Evolutionary conservation across 345 rosid genomes (phyloP), one percentile per base, ranked within the genome.

Genomic region (Gossypium sturtianum): DNA sequence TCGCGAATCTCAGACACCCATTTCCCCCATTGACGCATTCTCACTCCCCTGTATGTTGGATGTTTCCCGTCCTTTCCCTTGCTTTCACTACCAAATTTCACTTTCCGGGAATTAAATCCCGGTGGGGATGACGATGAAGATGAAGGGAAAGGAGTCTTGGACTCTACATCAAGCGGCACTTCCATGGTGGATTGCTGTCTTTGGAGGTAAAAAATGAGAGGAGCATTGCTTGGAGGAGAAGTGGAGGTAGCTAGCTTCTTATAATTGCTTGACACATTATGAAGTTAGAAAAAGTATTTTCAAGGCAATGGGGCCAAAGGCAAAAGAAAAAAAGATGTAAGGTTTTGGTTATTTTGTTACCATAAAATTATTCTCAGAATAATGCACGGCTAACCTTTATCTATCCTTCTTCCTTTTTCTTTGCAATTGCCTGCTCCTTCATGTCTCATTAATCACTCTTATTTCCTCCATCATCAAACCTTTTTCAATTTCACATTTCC

Each of bases 1-100:
- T 94, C 92, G 59, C 98, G 82, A 59, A 92, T 94, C 75, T 94
- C 98, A 0, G 97, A 92, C 54, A 94, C 98, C 98, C 97, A 93
- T 83, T 89, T 92, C 1, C 98, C 98, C 98, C 97, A 91, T 82
- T 89, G 97, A 66, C 98, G 85, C 93, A 80, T 90, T 75, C 98
- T 85, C 1, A 93, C 98, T 25, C 97, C 98, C 7, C 90, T 83
- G 73, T 87, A 93, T 13, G 77, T 87, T 0, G 86, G 89, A 60
- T 86, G 88, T 56, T 82, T 81, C 8, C 77, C 73, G 1, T 19
- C 38, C 49, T 78, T 74, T n/a, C 69, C 79, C 43, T 48, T 74
- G 22, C 56, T 69, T 27, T 47, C 72, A 22, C 22, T 16, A 3
- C 13, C 57, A 15, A 4, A 34, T 23, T 77, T 54, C 27, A 38